Conservation (phyloP, 148 eudicot species). For the Rhododendron molle region DNA sequence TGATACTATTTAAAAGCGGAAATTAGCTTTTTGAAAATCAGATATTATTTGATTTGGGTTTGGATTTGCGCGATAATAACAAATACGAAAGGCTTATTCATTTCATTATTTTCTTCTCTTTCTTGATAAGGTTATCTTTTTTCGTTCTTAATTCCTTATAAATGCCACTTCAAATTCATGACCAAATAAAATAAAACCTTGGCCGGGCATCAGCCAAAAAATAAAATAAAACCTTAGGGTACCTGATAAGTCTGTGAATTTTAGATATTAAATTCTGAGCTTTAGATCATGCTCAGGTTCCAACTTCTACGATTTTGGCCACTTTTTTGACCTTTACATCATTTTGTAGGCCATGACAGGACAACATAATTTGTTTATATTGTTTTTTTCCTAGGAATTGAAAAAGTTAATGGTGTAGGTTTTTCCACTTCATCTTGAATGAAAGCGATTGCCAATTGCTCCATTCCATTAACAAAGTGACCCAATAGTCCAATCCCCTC, state of each 20-base stretch:
- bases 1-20: too few relatives aligned
- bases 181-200: not conserved
- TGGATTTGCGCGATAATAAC: too few relatives aligned
- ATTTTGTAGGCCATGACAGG: not conserved
- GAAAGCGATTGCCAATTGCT: not conserved
- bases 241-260: not conserved
- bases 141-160: not conserved
- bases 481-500: too few relatives aligned
- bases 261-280: not conserved
- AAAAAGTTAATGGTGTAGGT: not conserved
- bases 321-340: not conserved
- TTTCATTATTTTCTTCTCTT: not conserved
- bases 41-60: too few relatives aligned
- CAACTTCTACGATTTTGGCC: not conserved
- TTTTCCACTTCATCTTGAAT: not conserved
- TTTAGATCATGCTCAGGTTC: not conserved
- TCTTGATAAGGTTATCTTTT: not conserved
- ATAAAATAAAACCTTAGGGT: not conserved
- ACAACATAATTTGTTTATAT: not conserved
- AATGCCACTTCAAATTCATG: not conserved
- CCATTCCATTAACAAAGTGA: not conserved
- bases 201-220: not conserved
- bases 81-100: not conserved
- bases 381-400: not conserved
- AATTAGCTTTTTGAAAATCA: too few relatives aligned